Percentiles rank a stretch among this genome's conserved stretches.
Evolutionary conservation across 2,329 filamentous ascomycete genomes (phyloP).

Genomic region (Trichophyton simii): DNA sequence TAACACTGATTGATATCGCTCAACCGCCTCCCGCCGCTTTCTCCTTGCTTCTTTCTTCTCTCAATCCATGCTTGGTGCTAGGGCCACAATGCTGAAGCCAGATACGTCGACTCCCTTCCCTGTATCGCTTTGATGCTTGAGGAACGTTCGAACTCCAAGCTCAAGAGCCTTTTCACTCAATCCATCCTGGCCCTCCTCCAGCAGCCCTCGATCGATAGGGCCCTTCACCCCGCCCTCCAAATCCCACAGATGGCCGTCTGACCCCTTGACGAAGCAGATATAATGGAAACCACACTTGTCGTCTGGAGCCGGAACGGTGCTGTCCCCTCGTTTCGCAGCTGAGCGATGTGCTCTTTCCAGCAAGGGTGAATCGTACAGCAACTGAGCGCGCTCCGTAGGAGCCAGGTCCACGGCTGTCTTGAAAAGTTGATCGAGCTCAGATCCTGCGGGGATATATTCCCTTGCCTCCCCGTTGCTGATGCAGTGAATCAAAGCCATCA

Average conservation of each 20-base stretch:
- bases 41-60: neutral
- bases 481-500: conserved; percentile 46
- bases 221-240: conserved; percentile 23
- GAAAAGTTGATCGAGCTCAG: conserved; percentile 35
- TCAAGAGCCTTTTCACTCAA: conserved; percentile 20
- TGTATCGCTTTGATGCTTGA: conserved; percentile 10
- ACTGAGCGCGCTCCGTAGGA: conserved; percentile 36
- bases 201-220: conserved; percentile 20
- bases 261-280: conserved; percentile 24
- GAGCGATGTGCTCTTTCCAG: conserved; percentile 16
- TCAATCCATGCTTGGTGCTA: conserved; percentile 9
- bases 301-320: conserved; percentile 14
- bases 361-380: conserved; percentile 35
- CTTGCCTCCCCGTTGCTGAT: conserved; percentile 39
- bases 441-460: conserved; percentile 32
- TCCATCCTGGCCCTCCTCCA: conserved; percentile 21
- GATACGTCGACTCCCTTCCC: conserved; percentile 6
- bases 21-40: neutral
- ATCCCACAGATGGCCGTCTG: conserved; percentile 24
- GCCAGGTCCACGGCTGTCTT: conserved; percentile 33
- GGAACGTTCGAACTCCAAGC: conserved; percentile 17
- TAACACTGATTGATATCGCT: neutral
- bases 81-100: conserved; percentile 12
- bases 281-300: conserved; percentile 19
- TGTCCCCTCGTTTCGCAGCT: conserved; percentile 18